Evolutionary conservation across 495 filamentous ascomycete genomes (phyloP).

Genomic region (Penicillium tannophilum): DNA sequence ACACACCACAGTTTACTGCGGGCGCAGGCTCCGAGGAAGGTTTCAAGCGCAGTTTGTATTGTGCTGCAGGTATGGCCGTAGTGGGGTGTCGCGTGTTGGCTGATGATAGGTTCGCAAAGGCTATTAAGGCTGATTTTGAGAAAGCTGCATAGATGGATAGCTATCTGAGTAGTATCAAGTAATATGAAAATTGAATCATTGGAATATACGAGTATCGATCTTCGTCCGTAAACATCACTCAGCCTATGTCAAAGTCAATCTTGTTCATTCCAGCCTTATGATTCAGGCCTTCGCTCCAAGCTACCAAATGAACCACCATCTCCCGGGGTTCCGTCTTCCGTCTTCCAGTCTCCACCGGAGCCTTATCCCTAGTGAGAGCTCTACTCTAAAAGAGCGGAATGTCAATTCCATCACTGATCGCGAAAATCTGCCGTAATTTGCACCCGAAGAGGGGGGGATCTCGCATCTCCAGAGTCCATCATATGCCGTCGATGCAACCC

Average conservation of each 20-base stretch:
- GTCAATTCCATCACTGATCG: neutral
- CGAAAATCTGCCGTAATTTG: neutral
- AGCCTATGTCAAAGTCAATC: too few species aligned
- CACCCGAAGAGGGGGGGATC: neutral
- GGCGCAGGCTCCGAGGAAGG: slow-evolving; percentile 54
- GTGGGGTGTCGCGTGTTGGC: slow-evolving; percentile 50
- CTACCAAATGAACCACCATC: too few species aligned
- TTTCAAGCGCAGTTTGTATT: slow-evolving; percentile 46
- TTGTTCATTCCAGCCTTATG: too few species aligned
- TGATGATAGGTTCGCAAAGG: slow-evolving; percentile 48
- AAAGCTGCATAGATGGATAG: neutral
- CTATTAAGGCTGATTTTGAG: slow-evolving; percentile 42
- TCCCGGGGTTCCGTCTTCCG: too few species aligned
- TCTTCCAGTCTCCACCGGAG: neutral
- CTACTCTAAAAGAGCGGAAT: neutral
- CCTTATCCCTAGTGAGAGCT: neutral
- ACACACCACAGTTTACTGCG: slow-evolving; percentile 56
- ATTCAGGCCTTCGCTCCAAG: too few species aligned
- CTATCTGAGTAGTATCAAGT: neutral
- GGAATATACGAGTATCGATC: too few species aligned
- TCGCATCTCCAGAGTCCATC: neutral
- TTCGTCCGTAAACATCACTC: too few species aligned
- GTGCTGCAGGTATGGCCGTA: slow-evolving; percentile 59
- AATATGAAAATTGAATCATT: neutral
- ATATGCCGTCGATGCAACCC: neutral